A percentile compares a stretch with the other conserved stretches of the same genome.
phyloP scores from a whole-genome alignment of 2,329 filamentous ascomycete species.

The Fusarium heterosporum region DNA sequence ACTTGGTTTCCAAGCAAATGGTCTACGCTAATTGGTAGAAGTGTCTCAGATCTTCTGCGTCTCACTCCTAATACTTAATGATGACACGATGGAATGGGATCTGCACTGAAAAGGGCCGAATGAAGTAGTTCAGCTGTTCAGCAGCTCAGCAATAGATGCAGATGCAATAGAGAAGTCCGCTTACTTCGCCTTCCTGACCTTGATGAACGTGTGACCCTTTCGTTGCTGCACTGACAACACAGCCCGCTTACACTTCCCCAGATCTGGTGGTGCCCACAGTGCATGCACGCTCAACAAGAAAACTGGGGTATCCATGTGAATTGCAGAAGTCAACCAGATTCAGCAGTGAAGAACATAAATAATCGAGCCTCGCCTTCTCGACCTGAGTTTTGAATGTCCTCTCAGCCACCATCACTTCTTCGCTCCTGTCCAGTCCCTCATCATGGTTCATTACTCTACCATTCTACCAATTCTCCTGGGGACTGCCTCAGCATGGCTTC shows the following conservation, averaged over 20 bases:
- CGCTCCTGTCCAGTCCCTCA: background rate
- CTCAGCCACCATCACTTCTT: background rate
- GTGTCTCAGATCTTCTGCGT: background rate
- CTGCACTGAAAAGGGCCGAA: background rate
- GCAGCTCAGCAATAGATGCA: background rate
- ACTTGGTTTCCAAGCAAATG: background rate
- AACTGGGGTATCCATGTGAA: background rate
- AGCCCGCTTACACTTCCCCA: background rate
- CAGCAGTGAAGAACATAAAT: background rate
- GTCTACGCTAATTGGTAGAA: background rate
- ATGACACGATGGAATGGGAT: background rate
- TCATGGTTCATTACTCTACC: background rate
- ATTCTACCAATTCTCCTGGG: constrained; percentile 5
- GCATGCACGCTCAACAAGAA: background rate
- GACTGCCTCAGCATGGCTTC: constrained; percentile 30
- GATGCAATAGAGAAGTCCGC: background rate
- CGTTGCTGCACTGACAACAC: background rate
- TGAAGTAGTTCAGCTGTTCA: background rate
- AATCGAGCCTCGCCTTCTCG: background rate
- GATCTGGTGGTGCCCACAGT: background rate
- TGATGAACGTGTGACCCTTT: background rate
- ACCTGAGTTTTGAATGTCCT: background rate
- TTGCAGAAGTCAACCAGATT: background rate
- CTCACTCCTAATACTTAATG: background rate
- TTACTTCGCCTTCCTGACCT: background rate